A percentile compares a stretch with the other conserved stretches of the same genome.
Evolutionary conservation across 1,284 basidiomycete species (phyloP).

Genomic region (Pseudozyma thailandica): DNA sequence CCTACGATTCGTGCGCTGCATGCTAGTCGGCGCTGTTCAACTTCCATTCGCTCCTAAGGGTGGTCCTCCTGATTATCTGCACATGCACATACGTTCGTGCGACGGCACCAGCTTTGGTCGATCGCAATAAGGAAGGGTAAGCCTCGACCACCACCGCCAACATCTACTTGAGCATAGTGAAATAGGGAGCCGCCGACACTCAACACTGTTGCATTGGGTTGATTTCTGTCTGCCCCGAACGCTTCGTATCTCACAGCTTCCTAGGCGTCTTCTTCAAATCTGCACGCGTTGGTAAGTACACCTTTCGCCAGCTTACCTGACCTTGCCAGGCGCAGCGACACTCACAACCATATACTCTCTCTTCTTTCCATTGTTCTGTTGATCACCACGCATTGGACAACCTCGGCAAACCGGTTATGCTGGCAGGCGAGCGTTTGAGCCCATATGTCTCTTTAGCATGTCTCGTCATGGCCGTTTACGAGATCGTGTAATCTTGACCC

Average conservation of each 20-base stretch:
- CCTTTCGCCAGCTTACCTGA: too few species aligned
- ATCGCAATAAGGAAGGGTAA: conserved; percentile 90
- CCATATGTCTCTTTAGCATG: conserved; percentile 66
- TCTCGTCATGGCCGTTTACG: conserved; percentile 65
- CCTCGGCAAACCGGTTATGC: too few species aligned
- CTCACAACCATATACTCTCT: too few species aligned
- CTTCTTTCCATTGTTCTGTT: too few species aligned
- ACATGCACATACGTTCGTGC: conserved; percentile 96
- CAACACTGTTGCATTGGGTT: too few species aligned
- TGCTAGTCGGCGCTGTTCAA: conserved; percentile 93
- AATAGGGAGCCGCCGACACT: too few species aligned
- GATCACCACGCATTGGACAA: too few species aligned
- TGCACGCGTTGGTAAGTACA: conserved; percentile 63
- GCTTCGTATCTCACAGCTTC: too few species aligned
- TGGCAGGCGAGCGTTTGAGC: conserved; percentile 63
- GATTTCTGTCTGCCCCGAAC: too few species aligned
- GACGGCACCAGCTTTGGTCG: conserved; percentile 86
- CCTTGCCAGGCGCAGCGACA: too few species aligned
- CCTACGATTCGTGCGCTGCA: background rate
- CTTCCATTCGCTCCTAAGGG: conserved; percentile 92
- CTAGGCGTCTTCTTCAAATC: conserved; percentile 65
- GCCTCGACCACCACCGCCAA: conserved; percentile 1
- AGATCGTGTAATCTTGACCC: conserved; percentile 32
- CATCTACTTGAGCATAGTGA: background rate
- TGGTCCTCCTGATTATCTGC: conserved; percentile 91